These are phyloP conservation scores for Colletotrichum somersetense DNA, from an alignment of 2,329 filamentous ascomycete species.

Conservation along the genomic window DNA sequence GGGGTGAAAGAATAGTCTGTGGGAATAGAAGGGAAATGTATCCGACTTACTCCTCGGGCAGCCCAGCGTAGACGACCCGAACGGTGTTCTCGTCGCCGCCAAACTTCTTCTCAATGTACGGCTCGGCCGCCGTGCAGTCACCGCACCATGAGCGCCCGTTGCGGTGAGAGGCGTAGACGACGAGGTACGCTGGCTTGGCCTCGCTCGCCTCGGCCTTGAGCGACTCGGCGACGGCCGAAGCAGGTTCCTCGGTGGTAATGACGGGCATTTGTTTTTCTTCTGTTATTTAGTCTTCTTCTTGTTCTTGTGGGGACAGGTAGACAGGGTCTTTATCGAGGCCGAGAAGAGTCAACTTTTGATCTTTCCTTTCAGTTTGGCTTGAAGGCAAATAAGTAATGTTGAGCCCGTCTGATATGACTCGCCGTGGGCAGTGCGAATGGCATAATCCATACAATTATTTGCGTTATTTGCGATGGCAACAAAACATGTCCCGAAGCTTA, in stretches of 20 bases:
- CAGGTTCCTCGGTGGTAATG: constrained; percentile 33
- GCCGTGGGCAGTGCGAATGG: constrained; percentile 16
- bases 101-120: constrained; percentile 40
- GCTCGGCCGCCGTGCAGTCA: constrained; percentile 39
- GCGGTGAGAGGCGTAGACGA: constrained; percentile 40
- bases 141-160: constrained; percentile 36
- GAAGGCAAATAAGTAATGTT: too few species aligned
- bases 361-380: not conserved
- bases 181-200: constrained; percentile 35
- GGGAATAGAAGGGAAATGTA: not conserved
- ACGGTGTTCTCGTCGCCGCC: constrained; percentile 30
- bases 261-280: constrained; percentile 27
- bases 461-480: constrained; percentile 28
- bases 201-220: constrained; percentile 37
- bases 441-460: constrained; percentile 27
- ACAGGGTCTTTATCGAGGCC: not conserved
- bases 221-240: constrained; percentile 32
- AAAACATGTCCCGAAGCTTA: constrained; percentile 33
- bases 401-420: constrained; percentile 16
- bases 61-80: constrained; percentile 34
- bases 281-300: not conserved
- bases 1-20: not conserved
- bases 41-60: constrained; percentile 38
- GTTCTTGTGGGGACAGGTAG: not conserved
- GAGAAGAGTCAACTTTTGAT: not conserved